Base-by-base conservation (phyloP, 108 stramenopile species). In the Phaeodactylum tricornutum region DNA sequence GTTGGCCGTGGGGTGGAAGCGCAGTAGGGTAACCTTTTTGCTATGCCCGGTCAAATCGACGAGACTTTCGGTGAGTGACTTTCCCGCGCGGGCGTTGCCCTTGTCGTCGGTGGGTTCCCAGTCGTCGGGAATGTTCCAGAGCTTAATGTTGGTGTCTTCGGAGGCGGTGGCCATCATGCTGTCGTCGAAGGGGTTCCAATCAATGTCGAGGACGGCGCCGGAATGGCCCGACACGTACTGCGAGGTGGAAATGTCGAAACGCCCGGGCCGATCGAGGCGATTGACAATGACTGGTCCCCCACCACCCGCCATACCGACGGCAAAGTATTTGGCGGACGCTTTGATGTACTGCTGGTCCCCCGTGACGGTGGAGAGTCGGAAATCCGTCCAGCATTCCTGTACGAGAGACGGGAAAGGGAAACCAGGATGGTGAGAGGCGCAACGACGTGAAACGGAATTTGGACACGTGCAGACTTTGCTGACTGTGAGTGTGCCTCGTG, bases 331-430 rank as follows among this genome's bases (percentile, higher is more conserved):
- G 20, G 94, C 75, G 46, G 96, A 97, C 17, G 91, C 98, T 66
- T 99, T 99, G 80, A 97, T 96, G 80, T 97, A 97, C 39, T 92
- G 93, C 57, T 97, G 96, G 47, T 98, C 98, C 33, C 98, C 96
- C 32, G 93, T 94, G 3, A 87, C 86, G 12, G 96, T 95, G 28
- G 93, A 78, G 23, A 97, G 75, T 15, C 88, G 84, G 53, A 94
- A 74, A 23, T 81, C 86, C 26, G 81, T 87, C 61, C 67, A 80
- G 32, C 73, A 83, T 51, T 70, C 68, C 79, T 94, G 51, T 32
- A 36, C 23, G 3, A 4, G 15, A 11, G 16, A 43, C 15, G 7
- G 41, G 15, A 36, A 8, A 15, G 33, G 48, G 3, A 36, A n/a
- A n/a, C n/a, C n/a, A n/a, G n/a, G n/a, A n/a, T n/a, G n/a, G n/a